Evolutionary conservation across 805 yeast genomes (phyloP), one percentile per base, ranked within the genome.

Genomic region (Nakazawaea ernobii): DNA sequence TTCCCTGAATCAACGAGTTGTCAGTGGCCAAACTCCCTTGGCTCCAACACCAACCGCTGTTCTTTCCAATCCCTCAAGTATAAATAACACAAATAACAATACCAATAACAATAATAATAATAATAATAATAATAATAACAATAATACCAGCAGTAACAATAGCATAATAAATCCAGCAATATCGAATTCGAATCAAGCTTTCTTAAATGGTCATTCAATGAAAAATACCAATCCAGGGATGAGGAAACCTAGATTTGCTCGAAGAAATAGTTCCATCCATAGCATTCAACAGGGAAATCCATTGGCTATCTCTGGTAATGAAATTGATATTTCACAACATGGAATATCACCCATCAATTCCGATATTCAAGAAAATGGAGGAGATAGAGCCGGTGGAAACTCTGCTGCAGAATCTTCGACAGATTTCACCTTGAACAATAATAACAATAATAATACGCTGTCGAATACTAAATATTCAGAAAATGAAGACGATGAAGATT

Each of bases 21-120:
- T 20, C 3, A 20, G 24, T 20, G 24, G 24, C 5, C 24, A 20
- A 42, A 38, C 51, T 40, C 43, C 42, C 33, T 29, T 43, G 44
- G 44, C 43, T 50, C 36, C 48, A 51, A 20, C 48, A 50, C 15
- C 41, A 49, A 32, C 48, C 33, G n/a, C 47, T 29, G 8, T 32
- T 30, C 11, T n/a, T 26, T 8, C 32, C 38, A 82, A 61, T 46
- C 87, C 39, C 26, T 13, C 30, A 26, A 14, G 41, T 15, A 20
- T 14, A 37, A 36, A 27, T 14, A 14, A 13, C 24, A 11, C 24
- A 48, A 50, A 15, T 32, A 28, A 13, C 43, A 42, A 28, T 38
- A n/a, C n/a, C n/a, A n/a, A n/a, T n/a, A n/a, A n/a, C n/a, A n/a
- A n/a, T n/a, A n/a, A n/a, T n/a, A n/a, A n/a, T n/a, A n/a, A n/a